Conservation (phyloP, 148 eudicot species). For the Arbutus unedo region DNA sequence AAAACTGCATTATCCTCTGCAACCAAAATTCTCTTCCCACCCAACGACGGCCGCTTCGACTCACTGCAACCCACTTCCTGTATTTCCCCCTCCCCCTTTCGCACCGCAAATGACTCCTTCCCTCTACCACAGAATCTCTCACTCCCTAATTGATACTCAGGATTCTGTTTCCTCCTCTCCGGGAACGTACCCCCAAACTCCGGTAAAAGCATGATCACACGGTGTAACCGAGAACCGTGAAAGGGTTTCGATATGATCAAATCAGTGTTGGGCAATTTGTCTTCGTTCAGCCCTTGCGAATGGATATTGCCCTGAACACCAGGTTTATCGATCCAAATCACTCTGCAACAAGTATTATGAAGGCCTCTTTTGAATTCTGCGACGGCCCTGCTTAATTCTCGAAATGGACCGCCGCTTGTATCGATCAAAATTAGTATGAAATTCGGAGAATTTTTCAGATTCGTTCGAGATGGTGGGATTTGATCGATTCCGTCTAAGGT, state of each 20-base stretch:
- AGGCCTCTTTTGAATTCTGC: slow-evolving; percentile 63
- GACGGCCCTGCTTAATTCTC: slow-evolving; percentile 42
- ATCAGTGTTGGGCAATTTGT: slow-evolving; percentile 52
- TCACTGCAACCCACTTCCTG: slow-evolving; percentile 12
- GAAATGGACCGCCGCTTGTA: slow-evolving; percentile 50
- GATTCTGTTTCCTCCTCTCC: not conserved
- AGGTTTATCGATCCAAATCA: slow-evolving; percentile 67
- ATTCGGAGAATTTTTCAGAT: slow-evolving; percentile 14
- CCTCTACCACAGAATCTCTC: slow-evolving; percentile 11
- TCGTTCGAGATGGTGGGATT: slow-evolving; percentile 18
- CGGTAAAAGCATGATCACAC: slow-evolving; percentile 52
- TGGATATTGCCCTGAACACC: slow-evolving; percentile 31
- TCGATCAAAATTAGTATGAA: slow-evolving; percentile 61
- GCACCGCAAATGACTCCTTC: not conserved
- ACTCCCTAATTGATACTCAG: not conserved
- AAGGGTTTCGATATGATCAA: slow-evolving; percentile 59
- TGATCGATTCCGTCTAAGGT: slow-evolving; percentile 34
- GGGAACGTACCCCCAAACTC: slow-evolving; percentile 56
- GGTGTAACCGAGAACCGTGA: slow-evolving; percentile 66
- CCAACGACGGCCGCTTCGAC: slow-evolving; percentile 21
- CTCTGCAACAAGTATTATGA: slow-evolving; percentile 31
- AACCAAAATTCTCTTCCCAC: slow-evolving; percentile 49
- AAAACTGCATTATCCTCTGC: slow-evolving; percentile 38
- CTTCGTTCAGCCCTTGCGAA: slow-evolving; percentile 41
- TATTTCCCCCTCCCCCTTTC: slow-evolving; percentile 10